Percentiles rank a stretch among this genome's conserved stretches.
Evolutionary conservation across 192 early-diverging fungal species (phyloP).

Genomic region (Linnemannia zychae): DNA sequence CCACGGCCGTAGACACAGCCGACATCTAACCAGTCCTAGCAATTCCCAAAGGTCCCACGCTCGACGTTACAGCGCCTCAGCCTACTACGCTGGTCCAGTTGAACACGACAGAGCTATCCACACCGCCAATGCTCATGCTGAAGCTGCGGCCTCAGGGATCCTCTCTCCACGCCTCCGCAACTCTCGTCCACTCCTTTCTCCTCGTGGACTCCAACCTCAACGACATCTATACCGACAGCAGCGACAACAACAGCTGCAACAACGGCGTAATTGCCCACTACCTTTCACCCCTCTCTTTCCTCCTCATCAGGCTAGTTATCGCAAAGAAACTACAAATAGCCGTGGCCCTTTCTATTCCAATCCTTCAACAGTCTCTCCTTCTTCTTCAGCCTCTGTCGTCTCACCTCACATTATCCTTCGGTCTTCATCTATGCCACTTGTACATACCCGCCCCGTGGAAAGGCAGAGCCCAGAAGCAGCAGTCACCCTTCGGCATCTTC

Average conservation of each 20-base stretch:
- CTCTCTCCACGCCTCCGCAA: neutral
- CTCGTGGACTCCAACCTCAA: neutral
- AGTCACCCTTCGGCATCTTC: neutral
- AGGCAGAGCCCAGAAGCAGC: neutral
- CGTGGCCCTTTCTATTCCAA: neutral
- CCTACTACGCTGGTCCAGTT: conserved; percentile 1
- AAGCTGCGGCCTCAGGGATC: neutral
- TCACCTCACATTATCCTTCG: neutral
- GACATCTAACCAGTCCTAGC: neutral
- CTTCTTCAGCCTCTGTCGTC: neutral
- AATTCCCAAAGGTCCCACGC: neutral
- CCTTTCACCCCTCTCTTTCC: neutral
- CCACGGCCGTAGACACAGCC: neutral
- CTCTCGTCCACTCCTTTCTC: neutral
- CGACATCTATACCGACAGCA: neutral
- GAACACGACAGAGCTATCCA: neutral
- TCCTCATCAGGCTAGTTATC: too few species aligned
- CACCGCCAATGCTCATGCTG: neutral
- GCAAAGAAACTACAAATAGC: neutral
- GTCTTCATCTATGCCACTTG: neutral
- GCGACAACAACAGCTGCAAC: neutral
- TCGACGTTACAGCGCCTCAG: neutral
- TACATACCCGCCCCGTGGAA: neutral
- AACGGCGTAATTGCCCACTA: neutral
- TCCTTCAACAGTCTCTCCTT: neutral